Conservation (phyloP, 352 stramenopile genomes). For the Phytophthora megakarya region DNA sequence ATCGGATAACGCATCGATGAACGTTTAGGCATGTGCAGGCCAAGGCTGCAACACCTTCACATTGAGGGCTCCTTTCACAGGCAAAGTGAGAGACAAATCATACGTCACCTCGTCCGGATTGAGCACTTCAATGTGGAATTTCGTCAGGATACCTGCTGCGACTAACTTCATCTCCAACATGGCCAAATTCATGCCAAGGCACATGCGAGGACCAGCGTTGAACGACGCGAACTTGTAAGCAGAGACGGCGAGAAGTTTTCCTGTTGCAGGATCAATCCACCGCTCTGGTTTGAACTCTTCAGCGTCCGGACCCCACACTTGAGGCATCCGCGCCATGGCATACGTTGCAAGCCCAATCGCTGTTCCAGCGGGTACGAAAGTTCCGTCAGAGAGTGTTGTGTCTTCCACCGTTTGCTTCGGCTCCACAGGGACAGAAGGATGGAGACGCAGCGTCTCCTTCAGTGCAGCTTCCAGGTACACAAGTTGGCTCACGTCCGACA, state of each 20-base stretch:
- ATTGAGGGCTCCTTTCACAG: constrained; percentile 36
- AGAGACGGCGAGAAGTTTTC: constrained; percentile 37
- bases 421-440: constrained; percentile 54
- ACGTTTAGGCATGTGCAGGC: not conserved
- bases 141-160: constrained; percentile 47
- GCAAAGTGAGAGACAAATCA: constrained; percentile 55
- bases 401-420: constrained; percentile 43
- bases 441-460: constrained; percentile 60
- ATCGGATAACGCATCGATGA: not conserved
- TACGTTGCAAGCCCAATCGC: constrained; percentile 48
- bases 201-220: constrained; percentile 64
- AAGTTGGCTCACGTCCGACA: constrained; percentile 42
- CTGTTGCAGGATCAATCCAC: constrained; percentile 45
- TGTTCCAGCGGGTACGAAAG: constrained; percentile 39
- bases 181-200: constrained; percentile 70
- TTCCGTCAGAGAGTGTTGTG: constrained; percentile 64
- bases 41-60: constrained; percentile 36
- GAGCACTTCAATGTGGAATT: constrained; percentile 51
- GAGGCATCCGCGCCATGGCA: constrained; percentile 46
- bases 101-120: constrained; percentile 46
- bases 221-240: constrained; percentile 73
- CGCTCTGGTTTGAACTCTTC: constrained; percentile 59
- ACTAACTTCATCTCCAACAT: constrained; percentile 84
- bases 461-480: constrained; percentile 56
- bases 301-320: constrained; percentile 61